phyloP scores from a whole-genome alignment of 768 basidiomycete species.

The Mycena amicta region DNA sequence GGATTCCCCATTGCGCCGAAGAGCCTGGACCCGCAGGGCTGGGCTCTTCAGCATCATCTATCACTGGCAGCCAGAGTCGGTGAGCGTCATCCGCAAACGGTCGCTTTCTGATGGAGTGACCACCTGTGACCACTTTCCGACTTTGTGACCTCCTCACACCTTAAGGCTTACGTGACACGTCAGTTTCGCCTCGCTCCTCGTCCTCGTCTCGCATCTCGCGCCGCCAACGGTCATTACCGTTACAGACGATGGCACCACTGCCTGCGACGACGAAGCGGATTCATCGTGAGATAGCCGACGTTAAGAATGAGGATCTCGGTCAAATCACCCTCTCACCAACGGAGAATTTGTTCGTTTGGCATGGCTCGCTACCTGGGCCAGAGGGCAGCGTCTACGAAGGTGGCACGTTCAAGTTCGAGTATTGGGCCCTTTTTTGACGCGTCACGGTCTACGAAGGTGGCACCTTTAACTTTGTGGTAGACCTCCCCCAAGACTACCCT shows the following conservation, averaged over 20 bases:
- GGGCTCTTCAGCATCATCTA: too few species aligned
- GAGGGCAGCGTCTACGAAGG: conserved; percentile 83
- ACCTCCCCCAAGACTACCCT: conserved; percentile 78
- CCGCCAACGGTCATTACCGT: too few species aligned
- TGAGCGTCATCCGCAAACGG: too few species aligned
- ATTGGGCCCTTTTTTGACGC: conserved; percentile 32
- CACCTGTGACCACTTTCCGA: too few species aligned
- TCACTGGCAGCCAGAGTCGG: too few species aligned
- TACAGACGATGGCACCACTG: neutral
- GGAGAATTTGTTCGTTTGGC: conserved; percentile 72
- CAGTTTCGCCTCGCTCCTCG: too few species aligned
- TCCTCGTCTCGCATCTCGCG: too few species aligned
- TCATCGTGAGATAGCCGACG: conserved; percentile 77
- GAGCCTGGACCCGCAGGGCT: too few species aligned
- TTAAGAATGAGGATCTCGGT: conserved; percentile 83
- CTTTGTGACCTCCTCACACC: too few species aligned
- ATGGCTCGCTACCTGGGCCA: conserved; percentile 78
- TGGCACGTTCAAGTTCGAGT: conserved; percentile 68
- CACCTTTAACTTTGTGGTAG: conserved; percentile 2
- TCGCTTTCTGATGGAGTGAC: too few species aligned
- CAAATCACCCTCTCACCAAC: conserved; percentile 67
- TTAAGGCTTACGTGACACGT: too few species aligned
- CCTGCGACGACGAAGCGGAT: conserved; percentile 78
- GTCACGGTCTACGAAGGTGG: neutral
- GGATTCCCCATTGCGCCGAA: too few species aligned